phyloP scores from a whole-genome alignment of 495 filamentous ascomycete genomes.

The Neurospora intermedia region DNA sequence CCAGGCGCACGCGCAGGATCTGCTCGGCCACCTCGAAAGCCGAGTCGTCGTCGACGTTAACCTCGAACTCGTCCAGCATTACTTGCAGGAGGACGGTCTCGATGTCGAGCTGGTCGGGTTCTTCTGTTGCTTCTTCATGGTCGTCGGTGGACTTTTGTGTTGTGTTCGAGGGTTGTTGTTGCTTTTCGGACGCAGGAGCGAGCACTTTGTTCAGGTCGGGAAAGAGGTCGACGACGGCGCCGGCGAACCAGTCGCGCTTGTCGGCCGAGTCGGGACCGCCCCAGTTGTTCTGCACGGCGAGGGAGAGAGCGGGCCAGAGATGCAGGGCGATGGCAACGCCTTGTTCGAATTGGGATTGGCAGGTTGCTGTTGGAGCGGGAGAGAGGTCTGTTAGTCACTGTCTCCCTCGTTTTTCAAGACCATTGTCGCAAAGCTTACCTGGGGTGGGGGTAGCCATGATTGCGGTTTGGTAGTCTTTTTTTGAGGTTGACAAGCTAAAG shows the following conservation, averaged over 20 bases:
- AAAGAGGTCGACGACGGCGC: conserved; percentile 76
- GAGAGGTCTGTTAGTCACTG: conserved; percentile 11
- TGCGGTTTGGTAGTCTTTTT: neutral
- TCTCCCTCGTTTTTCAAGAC: neutral
- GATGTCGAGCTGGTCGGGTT: conserved; percentile 72
- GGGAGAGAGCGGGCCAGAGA: conserved; percentile 75
- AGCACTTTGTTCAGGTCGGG: conserved; percentile 38
- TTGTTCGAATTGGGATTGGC: conserved; percentile 60
- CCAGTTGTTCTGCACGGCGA: conserved; percentile 80
- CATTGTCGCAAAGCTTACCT: conserved; percentile 3
- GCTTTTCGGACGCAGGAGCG: conserved; percentile 10
- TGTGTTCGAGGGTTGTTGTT: neutral
- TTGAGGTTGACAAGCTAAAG: neutral
- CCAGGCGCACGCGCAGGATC: conserved; percentile 55
- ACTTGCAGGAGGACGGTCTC: conserved; percentile 76
- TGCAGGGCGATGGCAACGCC: conserved; percentile 68
- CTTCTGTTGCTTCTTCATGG: conserved; percentile 17
- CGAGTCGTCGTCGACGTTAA: conserved; percentile 80
- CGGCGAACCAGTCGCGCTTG: conserved; percentile 95
- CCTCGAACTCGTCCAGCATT: conserved; percentile 92
- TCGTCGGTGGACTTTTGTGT: neutral
- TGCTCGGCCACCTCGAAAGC: conserved; percentile 60
- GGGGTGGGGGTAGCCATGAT: conserved; percentile 9
- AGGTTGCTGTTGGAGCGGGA: conserved; percentile 47
- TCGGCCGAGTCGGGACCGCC: conserved; percentile 74